Evolutionary conservation across 2,329 filamentous ascomycete species (phyloP).

Genomic region (Microsporum canis): DNA sequence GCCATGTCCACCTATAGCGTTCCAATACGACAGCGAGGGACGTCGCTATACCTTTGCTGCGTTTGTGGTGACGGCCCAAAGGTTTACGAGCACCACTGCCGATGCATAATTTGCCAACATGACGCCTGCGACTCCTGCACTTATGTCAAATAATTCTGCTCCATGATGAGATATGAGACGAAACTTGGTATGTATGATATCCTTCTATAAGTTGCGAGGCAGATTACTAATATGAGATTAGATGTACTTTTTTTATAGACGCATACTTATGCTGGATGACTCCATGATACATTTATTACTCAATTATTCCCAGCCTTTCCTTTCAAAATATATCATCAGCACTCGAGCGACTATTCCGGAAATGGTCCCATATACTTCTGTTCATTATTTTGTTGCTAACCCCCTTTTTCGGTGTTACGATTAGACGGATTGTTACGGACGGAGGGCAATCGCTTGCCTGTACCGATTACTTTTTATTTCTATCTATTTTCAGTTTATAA

Average conservation of each 20-base stretch:
- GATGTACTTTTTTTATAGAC: conserved; percentile 2
- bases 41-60: conserved; percentile 31
- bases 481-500: not conserved
- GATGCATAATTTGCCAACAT: conserved; percentile 27
- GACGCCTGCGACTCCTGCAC: conserved; percentile 21
- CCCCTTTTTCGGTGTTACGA: not conserved
- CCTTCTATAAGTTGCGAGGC: not conserved
- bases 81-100: conserved; percentile 24
- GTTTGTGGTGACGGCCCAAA: conserved; percentile 31
- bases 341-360: not conserved
- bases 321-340: not conserved
- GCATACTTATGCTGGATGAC: not conserved
- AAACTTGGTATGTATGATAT: not conserved
- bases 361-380: not conserved
- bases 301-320: not conserved
- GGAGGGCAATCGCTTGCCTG: not conserved
- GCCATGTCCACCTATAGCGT: not conserved
- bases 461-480: not conserved
- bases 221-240: not conserved
- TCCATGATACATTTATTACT: conserved; percentile 3
- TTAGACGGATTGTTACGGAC: not conserved
- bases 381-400: not conserved
- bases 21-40: conserved; percentile 9
- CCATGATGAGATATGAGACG: not conserved
- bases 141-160: conserved; percentile 19